Evolutionary conservation across 2,329 filamentous ascomycete species (phyloP), one percentile per base, ranked within the genome.

Genomic region (Ophiostoma ips): DNA sequence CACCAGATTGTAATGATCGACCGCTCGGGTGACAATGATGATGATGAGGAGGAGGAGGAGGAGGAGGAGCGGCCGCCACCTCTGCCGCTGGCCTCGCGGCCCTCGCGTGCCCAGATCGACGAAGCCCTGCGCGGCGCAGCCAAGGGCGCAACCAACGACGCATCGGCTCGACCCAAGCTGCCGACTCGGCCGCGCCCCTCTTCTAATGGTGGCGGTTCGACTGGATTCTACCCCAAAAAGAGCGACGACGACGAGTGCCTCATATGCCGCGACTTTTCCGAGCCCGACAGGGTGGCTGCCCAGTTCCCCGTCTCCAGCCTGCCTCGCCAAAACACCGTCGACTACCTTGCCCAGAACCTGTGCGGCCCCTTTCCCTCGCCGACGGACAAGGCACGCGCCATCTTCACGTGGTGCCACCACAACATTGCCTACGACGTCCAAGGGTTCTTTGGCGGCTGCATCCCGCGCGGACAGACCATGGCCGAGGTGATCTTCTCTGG

Each of bases 351-450:
- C 0, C 75, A 77, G 48, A 77, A 84, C 48, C 75, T 96, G 18
- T 94, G 87, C 51, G 71, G 74, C 4, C 83, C 84, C 0, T 95
- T 96, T 61, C 67, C 79, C 1, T 95, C 87, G 1, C 68, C 71
- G 1, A 95, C 90, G 0, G 90, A 96, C 64, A 95, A 95, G 68
- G 90, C 92, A 2, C 44, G 92, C 28, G 87, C 81, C 2, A 86
- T 98, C 53, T 96, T 96, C 62, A 87, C 85, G 1, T 98, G 92
- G 92, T 79, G 89, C 37, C 90, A 96, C 65, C 82, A 96, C 65
- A 96, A 96, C 59, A 81, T 98, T 52, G 74, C 73, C 44, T 98
- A 96, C 63, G 87, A 96, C 62, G 79, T 80, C 0, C 73, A 77
- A 24, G 76, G 81, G 21, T 94, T 95, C 68, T 94, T 94, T 61